These are phyloP conservation scores for Diaporthe ampelina DNA, from an alignment of 2,329 filamentous ascomycete genomes.

Conservation along the genomic window DNA sequence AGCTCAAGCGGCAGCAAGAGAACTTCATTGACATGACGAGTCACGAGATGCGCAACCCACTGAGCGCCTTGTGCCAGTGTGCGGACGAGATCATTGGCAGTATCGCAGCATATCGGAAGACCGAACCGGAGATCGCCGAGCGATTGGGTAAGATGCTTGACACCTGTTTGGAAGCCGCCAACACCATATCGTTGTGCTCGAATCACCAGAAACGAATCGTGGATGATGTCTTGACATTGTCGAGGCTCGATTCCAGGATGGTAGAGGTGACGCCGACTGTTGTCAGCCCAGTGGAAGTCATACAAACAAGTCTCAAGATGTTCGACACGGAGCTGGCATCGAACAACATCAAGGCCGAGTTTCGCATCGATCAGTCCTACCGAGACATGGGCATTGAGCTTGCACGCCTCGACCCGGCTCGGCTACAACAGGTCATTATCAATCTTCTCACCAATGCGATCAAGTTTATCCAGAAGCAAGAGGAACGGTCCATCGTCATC, in stretches of 20 bases:
- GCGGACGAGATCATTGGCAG: constrained; percentile 77
- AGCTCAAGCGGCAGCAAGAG: constrained; percentile 80
- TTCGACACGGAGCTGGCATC: constrained; percentile 82
- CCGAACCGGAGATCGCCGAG: constrained; percentile 47
- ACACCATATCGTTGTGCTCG: constrained; percentile 84
- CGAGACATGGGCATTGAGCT: constrained; percentile 75
- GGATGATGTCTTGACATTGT: constrained; percentile 81
- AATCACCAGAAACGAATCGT: constrained; percentile 85
- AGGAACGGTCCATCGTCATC: constrained; percentile 72
- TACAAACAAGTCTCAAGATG: constrained; percentile 80
- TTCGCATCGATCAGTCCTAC: constrained; percentile 78
- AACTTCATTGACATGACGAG: constrained; percentile 83
- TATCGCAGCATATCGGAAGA: constrained; percentile 58
- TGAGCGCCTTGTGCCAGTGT: constrained; percentile 82
- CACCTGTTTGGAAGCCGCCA: constrained; percentile 78
- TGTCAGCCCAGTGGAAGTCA: constrained; percentile 75
- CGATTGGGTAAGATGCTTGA: constrained; percentile 65
- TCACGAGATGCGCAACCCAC: constrained; percentile 83
- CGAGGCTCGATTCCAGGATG: constrained; percentile 82
- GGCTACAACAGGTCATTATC: constrained; percentile 81
- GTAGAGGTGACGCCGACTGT: constrained; percentile 79
- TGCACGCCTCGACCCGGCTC: constrained; percentile 81
- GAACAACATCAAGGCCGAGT: constrained; percentile 79
- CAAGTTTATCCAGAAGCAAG: constrained; percentile 74
- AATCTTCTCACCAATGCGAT: constrained; percentile 80